Evolutionary conservation across 1,284 basidiomycete species (phyloP).

Genomic region (Clitocybe nebularis): DNA sequence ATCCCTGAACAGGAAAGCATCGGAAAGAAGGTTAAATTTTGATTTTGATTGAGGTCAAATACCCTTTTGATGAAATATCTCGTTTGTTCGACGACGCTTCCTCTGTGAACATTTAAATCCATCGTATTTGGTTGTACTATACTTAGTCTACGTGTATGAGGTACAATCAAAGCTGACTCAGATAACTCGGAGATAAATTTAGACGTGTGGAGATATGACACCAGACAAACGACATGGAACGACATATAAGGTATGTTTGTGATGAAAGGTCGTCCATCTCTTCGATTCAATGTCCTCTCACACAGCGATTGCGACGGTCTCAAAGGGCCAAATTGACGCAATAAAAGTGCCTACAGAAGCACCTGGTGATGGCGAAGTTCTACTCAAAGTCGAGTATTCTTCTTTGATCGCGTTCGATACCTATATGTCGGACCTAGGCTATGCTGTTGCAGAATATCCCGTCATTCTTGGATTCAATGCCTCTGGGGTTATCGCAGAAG

Average conservation of each 20-base stretch:
- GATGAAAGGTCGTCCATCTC: background rate
- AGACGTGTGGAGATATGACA: background rate
- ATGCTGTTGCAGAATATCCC: slow-evolving; percentile 33
- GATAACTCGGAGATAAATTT: background rate
- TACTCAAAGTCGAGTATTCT: slow-evolving; percentile 43
- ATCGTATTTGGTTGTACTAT: no score
- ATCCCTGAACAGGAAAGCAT: no score
- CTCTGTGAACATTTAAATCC: no score
- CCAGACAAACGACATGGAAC: background rate
- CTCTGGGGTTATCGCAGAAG: slow-evolving; percentile 34
- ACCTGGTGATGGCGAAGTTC: slow-evolving; percentile 38
- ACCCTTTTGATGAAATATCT: no score
- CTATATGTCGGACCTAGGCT: slow-evolving; percentile 36
- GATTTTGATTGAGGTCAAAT: no score
- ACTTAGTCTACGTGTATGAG: no score
- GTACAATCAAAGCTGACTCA: background rate
- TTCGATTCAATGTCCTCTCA: slow-evolving; percentile 26
- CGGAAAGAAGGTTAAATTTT: no score
- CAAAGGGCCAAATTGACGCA: slow-evolving; percentile 32
- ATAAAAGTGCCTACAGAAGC: slow-evolving; percentile 36
- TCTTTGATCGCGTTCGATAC: slow-evolving; percentile 36
- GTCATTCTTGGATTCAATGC: slow-evolving; percentile 36
- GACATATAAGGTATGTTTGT: background rate
- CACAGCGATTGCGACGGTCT: slow-evolving; percentile 35
- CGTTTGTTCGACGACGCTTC: no score